phyloP scores from a whole-genome alignment of 495 filamentous ascomycete genomes.

The Symbiotaphrina buchneri region DNA sequence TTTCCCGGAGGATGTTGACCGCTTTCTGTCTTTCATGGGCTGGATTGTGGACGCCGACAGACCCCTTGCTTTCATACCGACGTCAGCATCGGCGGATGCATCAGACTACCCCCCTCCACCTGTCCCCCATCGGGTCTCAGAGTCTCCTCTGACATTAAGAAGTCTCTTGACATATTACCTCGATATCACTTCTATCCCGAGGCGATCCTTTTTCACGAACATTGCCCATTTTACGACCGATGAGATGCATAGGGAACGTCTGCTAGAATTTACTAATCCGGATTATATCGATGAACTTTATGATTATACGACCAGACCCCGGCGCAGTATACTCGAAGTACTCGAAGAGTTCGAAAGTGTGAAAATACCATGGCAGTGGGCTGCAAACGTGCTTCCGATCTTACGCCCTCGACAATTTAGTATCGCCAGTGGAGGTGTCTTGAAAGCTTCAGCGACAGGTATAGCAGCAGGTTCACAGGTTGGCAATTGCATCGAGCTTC shows the following conservation, averaged over 20 bases:
- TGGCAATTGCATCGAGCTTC: constrained; percentile 41
- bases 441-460: constrained; percentile 14
- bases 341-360: constrained; percentile 76
- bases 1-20: constrained; percentile 50
- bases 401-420: constrained; percentile 72
- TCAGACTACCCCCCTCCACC: constrained; percentile 16
- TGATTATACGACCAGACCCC: constrained; percentile 85
- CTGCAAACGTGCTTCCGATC: constrained; percentile 44
- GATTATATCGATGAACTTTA: constrained; percentile 72
- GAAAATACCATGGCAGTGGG: constrained; percentile 52
- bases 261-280: constrained; percentile 59
- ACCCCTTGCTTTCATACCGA: constrained; percentile 25
- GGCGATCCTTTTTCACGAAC: constrained; percentile 58
- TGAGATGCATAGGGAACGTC: constrained; percentile 50
- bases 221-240: constrained; percentile 54
- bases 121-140: constrained; percentile 17
- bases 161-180: constrained; percentile 58
- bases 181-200: constrained; percentile 74
- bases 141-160: constrained; percentile 39
- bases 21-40: constrained; percentile 48
- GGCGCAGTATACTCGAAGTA: constrained; percentile 77
- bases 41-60: constrained; percentile 54
- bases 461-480: constrained; percentile 4
- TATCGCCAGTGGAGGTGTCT: constrained; percentile 49
- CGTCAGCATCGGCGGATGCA: constrained; percentile 5